Conservation (phyloP, 1,284 basidiomycete species). For the Peniophora sp. region DNA sequence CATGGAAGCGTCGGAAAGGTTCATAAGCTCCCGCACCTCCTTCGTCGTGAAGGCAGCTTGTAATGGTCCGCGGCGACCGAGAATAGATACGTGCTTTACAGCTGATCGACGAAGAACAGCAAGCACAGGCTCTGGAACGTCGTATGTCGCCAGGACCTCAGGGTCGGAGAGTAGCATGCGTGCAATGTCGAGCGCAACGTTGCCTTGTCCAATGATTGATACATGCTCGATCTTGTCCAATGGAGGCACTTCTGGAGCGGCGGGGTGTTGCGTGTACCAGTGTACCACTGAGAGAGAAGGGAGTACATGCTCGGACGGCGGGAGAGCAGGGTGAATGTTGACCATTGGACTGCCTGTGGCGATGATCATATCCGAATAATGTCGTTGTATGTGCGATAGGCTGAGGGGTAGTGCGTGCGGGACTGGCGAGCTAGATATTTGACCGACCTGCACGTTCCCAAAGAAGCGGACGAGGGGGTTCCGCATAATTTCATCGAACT, state of each 20-base stretch:
- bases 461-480: conserved; percentile 84
- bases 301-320: conserved; percentile 48
- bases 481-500: conserved; percentile 71
- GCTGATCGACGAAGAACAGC: conserved; percentile 55
- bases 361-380: conserved; percentile 80
- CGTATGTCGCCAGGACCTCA: conserved; percentile 61
- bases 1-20: conserved; percentile 67
- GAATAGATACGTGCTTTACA: conserved; percentile 75
- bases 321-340: conserved; percentile 45
- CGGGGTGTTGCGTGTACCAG: conserved; percentile 96
- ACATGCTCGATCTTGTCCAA: conserved; percentile 64
- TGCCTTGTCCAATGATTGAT: conserved; percentile 90
- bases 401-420: conserved; percentile 48
- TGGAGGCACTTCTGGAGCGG: conserved; percentile 45
- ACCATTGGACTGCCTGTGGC: conserved; percentile 74
- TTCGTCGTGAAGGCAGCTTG: conserved; percentile 94
- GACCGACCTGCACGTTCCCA: conserved; percentile 81
- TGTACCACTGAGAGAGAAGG: conserved; percentile 87
- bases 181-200: conserved; percentile 92
- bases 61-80: conserved; percentile 82
- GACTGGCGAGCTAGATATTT: conserved; percentile 26
- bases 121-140: conserved; percentile 77
- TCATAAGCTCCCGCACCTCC: conserved; percentile 88
- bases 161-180: conserved; percentile 78
- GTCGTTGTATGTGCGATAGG: conserved; percentile 44